Base-by-base conservation (phyloP, 768 basidiomycete genomes). In the Xerocomus brunneocitrinus region DNA sequence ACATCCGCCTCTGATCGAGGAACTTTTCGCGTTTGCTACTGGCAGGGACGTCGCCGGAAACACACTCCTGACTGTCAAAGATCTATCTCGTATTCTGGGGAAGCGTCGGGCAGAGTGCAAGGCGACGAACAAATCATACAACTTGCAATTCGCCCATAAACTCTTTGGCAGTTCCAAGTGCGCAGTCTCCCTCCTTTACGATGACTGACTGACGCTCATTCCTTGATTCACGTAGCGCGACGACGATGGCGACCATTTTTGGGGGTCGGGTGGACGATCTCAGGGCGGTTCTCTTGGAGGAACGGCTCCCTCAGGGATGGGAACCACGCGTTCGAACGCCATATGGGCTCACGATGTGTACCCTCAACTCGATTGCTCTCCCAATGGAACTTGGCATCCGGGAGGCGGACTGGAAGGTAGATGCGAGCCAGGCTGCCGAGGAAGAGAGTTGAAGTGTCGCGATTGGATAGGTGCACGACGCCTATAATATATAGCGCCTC, bases 291-390 rank as follows among this genome's bases (percentile, higher is more conserved):
- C 66, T 91, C 19, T 64, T 73, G 10, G 85, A 91, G 43, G 89
- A 91, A 58, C 79, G 87, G 16, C 62, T 91, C 30, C 83, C 84
- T 0, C 75, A 84, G 0, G 81, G 81, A 24, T 91, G 87, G 85
- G 86, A 89, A 62, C 75, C 87, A 0, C 71, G 77, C 10, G 66
- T 81, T 32, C 73, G 76, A n/a, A 69, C 74, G 35, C 78, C 70
- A 0, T 70, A 75, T 50, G 88, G 89, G 0, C 66, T 89, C 31
- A 88, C 87, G 0, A 68, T 90, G 5, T 45, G 69, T 9, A 62
- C 65, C 7, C 80, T 87, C 71, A 85, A 89, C 60, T n/a, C 32
- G 24, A 34, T 45, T n/a, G 14, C 19, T 8, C 5, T 61, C 14
- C 22, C 43, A 3, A n/a, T 62, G 5, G 55, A 63, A 42, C 48